phyloP scores from a whole-genome alignment of 2,329 filamentous ascomycete species.

The Pseudogymnoascus sp. region DNA sequence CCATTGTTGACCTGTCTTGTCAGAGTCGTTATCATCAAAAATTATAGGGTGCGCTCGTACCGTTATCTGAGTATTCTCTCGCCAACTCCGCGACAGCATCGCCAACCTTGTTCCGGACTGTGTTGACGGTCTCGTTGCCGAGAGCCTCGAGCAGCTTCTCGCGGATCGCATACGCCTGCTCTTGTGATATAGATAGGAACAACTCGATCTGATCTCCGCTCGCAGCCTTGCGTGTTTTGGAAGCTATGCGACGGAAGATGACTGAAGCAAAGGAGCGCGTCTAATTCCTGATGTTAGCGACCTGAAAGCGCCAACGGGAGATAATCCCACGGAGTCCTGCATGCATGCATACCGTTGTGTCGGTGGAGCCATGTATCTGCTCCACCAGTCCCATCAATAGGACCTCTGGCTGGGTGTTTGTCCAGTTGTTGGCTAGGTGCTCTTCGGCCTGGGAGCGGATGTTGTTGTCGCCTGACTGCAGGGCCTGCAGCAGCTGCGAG shows the following conservation, averaged over 20 bases:
- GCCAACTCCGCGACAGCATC: constrained; percentile 96
- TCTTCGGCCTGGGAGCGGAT: constrained; percentile 82
- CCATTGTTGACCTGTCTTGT: constrained; percentile 71
- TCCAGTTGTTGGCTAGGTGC: constrained; percentile 86
- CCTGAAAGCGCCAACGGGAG: neutral
- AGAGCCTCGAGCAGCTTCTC: constrained; percentile 75
- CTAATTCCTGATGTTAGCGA: constrained; percentile 37
- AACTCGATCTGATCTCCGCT: constrained; percentile 69
- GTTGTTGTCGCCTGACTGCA: constrained; percentile 84
- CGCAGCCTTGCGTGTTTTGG: constrained; percentile 73
- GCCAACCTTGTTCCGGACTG: constrained; percentile 88
- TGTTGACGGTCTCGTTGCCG: constrained; percentile 61
- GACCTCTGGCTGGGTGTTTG: constrained; percentile 69
- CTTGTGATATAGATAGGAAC: constrained; percentile 69
- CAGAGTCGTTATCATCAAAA: constrained; percentile 16
- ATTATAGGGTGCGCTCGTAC: constrained; percentile 44
- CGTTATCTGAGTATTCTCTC: constrained; percentile 86
- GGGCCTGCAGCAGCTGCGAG: constrained; percentile 74
- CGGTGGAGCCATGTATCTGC: constrained; percentile 71
- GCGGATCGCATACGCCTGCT: constrained; percentile 71
- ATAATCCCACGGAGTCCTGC: neutral
- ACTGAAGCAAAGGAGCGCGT: constrained; percentile 86
- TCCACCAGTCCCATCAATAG: constrained; percentile 91
- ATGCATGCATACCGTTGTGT: constrained; percentile 26
- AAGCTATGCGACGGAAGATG: constrained; percentile 87